A percentile compares a stretch with the other conserved stretches of the same genome.
These are phyloP conservation scores for Penicillium corylophilum DNA, from an alignment of 2,329 filamentous ascomycete species.

Conservation along the genomic window DNA sequence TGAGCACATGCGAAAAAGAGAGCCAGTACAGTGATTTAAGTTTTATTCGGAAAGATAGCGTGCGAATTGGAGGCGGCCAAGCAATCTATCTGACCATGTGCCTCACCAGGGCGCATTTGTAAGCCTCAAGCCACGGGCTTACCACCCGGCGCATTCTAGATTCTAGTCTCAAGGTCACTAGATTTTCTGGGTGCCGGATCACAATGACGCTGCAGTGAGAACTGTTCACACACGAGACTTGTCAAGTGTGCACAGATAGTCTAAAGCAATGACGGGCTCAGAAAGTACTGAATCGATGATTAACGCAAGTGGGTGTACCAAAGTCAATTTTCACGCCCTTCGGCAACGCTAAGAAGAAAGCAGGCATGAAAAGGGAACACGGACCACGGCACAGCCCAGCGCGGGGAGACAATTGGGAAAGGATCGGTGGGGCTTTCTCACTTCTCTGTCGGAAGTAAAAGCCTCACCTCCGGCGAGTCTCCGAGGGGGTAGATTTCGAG, in stretches of 20 bases:
- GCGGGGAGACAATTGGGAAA: slow-evolving; percentile 31
- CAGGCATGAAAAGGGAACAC: slow-evolving; percentile 13
- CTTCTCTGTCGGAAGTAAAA: neutral
- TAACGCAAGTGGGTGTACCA: neutral
- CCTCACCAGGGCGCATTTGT: neutral
- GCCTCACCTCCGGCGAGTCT: neutral
- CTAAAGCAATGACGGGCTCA: no score
- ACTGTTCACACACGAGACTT: neutral
- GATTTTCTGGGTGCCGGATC: no score
- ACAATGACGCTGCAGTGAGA: neutral
- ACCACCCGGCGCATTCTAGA: neutral
- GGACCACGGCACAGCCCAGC: slow-evolving; percentile 20
- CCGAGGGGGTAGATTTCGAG: no score
- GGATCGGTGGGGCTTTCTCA: slow-evolving; percentile 18
- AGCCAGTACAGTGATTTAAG: neutral
- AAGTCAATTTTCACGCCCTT: slow-evolving; percentile 31
- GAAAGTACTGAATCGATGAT: neutral
- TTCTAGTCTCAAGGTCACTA: no score
- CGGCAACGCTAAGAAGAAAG: slow-evolving; percentile 20
- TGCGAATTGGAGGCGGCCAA: neutral
- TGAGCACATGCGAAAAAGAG: neutral
- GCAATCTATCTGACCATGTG: neutral
- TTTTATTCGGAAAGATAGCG: neutral
- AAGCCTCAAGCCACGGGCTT: neutral
- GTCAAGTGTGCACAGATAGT: neutral